Evolutionary conservation across 495 filamentous ascomycete species (phyloP).

Genomic region (Aspergillus nanangensis): DNA sequence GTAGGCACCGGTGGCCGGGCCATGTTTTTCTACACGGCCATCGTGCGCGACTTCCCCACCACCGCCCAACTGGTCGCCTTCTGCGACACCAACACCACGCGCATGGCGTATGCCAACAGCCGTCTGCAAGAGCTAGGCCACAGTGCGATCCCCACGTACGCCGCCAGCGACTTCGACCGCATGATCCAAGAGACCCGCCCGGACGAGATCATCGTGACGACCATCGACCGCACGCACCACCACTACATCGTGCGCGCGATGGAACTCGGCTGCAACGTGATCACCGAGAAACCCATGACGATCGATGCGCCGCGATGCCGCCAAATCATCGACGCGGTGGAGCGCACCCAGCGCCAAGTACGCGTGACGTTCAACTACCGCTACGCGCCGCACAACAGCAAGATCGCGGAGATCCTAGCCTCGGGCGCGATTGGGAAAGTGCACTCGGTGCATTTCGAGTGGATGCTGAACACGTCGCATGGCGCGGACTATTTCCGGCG

Average conservation of each 20-base stretch:
- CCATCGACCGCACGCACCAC: constrained; percentile 55
- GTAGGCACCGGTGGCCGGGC: constrained; percentile 31
- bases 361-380: constrained; percentile 33
- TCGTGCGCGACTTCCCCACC: constrained; percentile 39
- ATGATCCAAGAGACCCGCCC: constrained; percentile 51
- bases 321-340: constrained; percentile 33
- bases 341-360: constrained; percentile 18
- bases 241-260: constrained; percentile 51
- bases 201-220: constrained; percentile 54
- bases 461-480: constrained; percentile 55
- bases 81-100: constrained; percentile 29
- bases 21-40: constrained; percentile 52
- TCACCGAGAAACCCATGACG: constrained; percentile 60
- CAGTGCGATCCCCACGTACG: constrained; percentile 40
- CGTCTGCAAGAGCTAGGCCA: constrained; percentile 17
- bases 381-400: constrained; percentile 33
- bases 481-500: constrained; percentile 59
- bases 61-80: constrained; percentile 47
- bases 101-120: constrained; percentile 24
- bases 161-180: constrained; percentile 45
- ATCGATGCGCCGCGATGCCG: constrained; percentile 50
- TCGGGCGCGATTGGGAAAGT: constrained; percentile 48
- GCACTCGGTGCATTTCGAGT: constrained; percentile 55
- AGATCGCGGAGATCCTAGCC: constrained; percentile 35
- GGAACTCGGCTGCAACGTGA: constrained; percentile 51